Base-by-base conservation (phyloP, 164 flowering plant species). In the Akebia trifoliata region DNA sequence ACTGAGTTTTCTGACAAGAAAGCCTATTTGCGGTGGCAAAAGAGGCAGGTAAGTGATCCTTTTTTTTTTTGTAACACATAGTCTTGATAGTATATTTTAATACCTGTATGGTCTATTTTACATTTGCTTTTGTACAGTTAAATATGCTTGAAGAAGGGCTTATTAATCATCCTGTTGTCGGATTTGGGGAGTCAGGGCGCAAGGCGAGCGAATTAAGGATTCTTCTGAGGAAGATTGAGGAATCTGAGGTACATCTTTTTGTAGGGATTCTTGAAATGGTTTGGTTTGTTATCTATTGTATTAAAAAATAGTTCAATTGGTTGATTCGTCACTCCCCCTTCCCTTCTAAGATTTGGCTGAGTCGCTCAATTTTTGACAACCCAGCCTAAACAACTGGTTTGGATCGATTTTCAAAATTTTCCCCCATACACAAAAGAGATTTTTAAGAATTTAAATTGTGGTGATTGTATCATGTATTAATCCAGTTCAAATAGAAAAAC, bases 101-200 rank as follows among this genome's bases (percentile, higher is more conserved):
- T 29, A 11, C 10, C n/a, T 12, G 34, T 39, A 40, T 10, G 14
- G 9, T 34, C 11, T 11, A 40, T 45, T 21, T 60, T 10, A 30
- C 34, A 37, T 50, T 40, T 65, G 26, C 66, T 61, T 71, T 50
- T 59, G 64, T 61, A 53, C 78, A 94, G 99, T 76, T 90, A 68
- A 86, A 83, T 66, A 78, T 94, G 79, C 68, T 94, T 68, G 97
- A 88, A 67, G 99, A 94, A 67, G 99, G 99, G 61, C 92, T 94
- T 62, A 59, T 94, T 54, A 86, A 90, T 74, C 84, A 87, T 64
- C 87, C 99, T 49, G 95, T 54, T 56, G 88, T 90, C 38, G 97
- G 96, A 56, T 90, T 86, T 78, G 92, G 86, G 29, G 96, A 94
- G 67, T 80, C 89, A 63, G 87, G 92, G 39, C 81, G 82, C 35